Evolutionary conservation across 2,329 filamentous ascomycete genomes (phyloP), one percentile per base, ranked within the genome.

Genomic region (Colletotrichum sp.): DNA sequence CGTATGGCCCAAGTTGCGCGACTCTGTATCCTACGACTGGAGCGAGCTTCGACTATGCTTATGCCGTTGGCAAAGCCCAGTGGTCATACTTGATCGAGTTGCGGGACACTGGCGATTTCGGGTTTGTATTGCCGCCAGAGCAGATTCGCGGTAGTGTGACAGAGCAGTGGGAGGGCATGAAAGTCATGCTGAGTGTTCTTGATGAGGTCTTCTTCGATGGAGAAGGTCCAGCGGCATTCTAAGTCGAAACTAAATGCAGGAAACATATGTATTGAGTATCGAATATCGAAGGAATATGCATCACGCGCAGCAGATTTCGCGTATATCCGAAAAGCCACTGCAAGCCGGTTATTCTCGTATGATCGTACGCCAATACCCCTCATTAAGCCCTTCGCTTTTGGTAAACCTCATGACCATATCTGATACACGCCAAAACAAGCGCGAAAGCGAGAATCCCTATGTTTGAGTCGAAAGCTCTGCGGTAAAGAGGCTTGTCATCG

Each of bases 401-500:
- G 16, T 68, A 61, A 25, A 57, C 25, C 34, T 90, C 87, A 44
- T 90, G 88, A 13, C 88, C 72, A 73, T 84, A 88, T 32, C 89
- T 82, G 6, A 86, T 74, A 5, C 85, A 75, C 12, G 88, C 86
- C 5, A 90, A 78, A 0, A 79, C 12, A 3, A 89, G 77, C 15
- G 86, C 88, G n/a, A 88, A 77, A 0, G 85, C 78, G 7, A 90
- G 83, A 0, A 90, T 83, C 5, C 82, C 85, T 32, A 87, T 87
- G 57, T 84, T 84, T 73, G 89, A 82, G 27, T 82, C 85, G 79
- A 90, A 92, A 2, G 86, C 89, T 19, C 88, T 86, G 5, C 87
- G 86, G 80, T 91, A 91, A 2, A 85, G 83, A 0, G 90, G 89
- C 61, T 81, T 82, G 78, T 91, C 89, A 69, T 91, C 88, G 0